phyloP scores from a whole-genome alignment of 257 asterid genomes.

The Solanum habrochaites region DNA sequence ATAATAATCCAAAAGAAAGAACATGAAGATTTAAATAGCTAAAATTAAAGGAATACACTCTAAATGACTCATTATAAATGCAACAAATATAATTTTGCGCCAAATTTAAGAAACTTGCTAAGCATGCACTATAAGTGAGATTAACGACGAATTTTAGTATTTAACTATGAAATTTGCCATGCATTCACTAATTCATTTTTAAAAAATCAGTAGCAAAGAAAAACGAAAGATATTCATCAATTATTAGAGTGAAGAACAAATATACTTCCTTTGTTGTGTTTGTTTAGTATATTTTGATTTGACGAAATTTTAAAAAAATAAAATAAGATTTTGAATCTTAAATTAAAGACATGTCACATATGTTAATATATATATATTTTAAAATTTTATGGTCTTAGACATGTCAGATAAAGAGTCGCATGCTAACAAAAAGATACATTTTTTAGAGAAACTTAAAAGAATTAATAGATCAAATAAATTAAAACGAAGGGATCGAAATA shows the following conservation, averaged over 20 bases:
- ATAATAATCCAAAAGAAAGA: background rate
- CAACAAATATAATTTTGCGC: background rate
- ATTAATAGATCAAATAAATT: too few species aligned
- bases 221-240: background rate
- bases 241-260: background rate
- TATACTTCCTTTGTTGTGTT: background rate
- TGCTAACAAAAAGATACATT: too few species aligned
- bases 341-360: too few species aligned
- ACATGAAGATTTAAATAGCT: background rate
- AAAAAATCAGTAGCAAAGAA: background rate
- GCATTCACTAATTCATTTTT: background rate
- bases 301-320: too few species aligned
- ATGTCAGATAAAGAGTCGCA: too few species aligned
- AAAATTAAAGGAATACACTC: background rate
- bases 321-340: too few species aligned
- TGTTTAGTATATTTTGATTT: too few species aligned
- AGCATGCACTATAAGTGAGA: background rate
- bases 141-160: background rate
- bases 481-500: too few species aligned
- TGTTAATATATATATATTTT: too few species aligned
- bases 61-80: background rate
- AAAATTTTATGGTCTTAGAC: too few species aligned
- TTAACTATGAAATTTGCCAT: background rate
- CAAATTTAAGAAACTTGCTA: background rate
- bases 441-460: too few species aligned